Evolutionary conservation across 768 basidiomycete genomes (phyloP).

Genomic region (Leccinum rimulosum): DNA sequence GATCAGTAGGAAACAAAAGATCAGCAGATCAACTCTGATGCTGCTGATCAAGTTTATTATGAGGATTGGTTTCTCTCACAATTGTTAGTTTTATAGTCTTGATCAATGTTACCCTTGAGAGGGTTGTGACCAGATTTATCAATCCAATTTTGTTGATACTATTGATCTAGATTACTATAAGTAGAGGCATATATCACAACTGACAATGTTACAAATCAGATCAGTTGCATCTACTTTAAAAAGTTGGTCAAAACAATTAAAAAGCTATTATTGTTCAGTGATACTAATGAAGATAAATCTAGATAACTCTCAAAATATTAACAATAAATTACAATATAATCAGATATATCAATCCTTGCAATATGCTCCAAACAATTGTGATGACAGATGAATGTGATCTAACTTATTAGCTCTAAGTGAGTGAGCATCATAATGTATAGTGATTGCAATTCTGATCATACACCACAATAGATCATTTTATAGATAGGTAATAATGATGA

Average conservation of each 20-base stretch:
- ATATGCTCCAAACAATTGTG: neutral
- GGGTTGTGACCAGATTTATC: neutral
- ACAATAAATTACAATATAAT: neutral
- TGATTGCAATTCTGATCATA: too few relatives aligned
- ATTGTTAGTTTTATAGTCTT: neutral
- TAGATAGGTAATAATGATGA: too few relatives aligned
- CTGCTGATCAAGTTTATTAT: neutral
- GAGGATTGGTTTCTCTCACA: neutral
- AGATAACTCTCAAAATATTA: neutral
- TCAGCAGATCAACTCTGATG: neutral
- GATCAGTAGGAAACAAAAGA: too few relatives aligned
- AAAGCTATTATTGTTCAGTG: neutral
- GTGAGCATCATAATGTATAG: too few relatives aligned
- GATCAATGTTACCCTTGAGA: neutral
- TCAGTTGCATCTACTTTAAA: neutral
- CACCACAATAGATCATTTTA: too few relatives aligned
- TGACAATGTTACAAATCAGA: neutral
- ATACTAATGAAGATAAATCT: neutral
- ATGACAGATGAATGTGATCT: too few relatives aligned
- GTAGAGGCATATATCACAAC: neutral
- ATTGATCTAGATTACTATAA: neutral
- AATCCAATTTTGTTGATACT: neutral
- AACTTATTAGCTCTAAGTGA: too few relatives aligned
- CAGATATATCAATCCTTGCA: neutral
- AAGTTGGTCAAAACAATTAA: neutral